Percentiles rank a stretch among this genome's conserved stretches.
Conservation (phyloP, 1,284 basidiomycete species). For the Psilocybe mexicana region DNA sequence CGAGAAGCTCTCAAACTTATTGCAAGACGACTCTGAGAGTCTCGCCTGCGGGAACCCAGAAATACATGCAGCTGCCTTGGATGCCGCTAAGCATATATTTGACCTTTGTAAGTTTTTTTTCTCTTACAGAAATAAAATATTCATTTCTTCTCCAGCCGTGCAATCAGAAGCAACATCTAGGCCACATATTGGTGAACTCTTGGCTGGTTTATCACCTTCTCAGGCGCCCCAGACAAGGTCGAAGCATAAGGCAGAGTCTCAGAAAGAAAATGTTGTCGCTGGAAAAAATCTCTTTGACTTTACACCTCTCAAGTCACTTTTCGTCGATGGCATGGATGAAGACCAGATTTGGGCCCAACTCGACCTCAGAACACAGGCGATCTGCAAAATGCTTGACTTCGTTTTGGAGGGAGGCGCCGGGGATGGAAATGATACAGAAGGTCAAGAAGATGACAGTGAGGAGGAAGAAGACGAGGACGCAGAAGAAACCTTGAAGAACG, state of each 20-base stretch:
- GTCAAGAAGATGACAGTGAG: constrained; percentile 29
- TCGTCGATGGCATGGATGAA: constrained; percentile 80
- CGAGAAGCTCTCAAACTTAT: constrained; percentile 47
- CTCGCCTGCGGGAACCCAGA: constrained; percentile 58
- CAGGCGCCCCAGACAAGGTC: constrained; percentile 74
- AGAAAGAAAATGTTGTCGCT: constrained; percentile 41
- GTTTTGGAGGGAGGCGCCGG: constrained; percentile 50
- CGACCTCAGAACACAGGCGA: constrained; percentile 70
- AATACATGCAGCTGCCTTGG: constrained; percentile 61
- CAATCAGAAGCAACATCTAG: constrained; percentile 65
- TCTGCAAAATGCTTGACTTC: constrained; percentile 66
- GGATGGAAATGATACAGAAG: constrained; percentile 28
- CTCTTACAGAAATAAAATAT: neutral
- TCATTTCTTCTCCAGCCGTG: constrained; percentile 45
- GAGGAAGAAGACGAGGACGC: constrained; percentile 31
- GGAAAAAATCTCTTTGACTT: constrained; percentile 47
- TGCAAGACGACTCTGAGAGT: constrained; percentile 55
- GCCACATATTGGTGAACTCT: constrained; percentile 65
- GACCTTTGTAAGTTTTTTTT: constrained; percentile 64
- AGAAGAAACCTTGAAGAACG: constrained; percentile 22
- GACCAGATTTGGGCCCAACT: constrained; percentile 95
- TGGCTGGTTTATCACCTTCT: constrained; percentile 63
- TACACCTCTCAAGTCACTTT: constrained; percentile 79
- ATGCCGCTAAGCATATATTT: constrained; percentile 77
- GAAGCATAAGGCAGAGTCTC: constrained; percentile 42